These are phyloP conservation scores for Malassezia yamatoensis DNA, from an alignment of 1,284 basidiomycete species.

Conservation along the genomic window DNA sequence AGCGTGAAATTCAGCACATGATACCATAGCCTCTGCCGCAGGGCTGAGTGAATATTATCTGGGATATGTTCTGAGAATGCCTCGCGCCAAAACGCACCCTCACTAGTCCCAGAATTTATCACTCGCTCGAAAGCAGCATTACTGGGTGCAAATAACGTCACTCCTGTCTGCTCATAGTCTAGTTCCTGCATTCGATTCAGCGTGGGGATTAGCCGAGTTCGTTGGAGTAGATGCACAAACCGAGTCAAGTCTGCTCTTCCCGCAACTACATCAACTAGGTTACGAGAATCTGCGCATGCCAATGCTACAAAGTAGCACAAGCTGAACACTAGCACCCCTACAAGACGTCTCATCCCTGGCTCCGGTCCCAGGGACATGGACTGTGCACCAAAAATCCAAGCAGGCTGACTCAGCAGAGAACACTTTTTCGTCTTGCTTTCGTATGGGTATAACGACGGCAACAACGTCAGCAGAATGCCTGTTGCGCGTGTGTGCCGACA, in stretches of 20 bases:
- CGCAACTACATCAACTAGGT: constrained; percentile 68
- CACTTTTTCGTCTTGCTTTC: no score
- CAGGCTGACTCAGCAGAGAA: not conserved
- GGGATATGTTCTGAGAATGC: not conserved
- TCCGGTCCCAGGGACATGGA: no score
- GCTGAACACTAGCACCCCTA: not conserved
- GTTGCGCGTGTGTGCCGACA: constrained; percentile 82
- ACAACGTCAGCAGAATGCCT: constrained; percentile 69
- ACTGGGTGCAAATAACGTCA: constrained; percentile 87
- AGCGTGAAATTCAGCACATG: constrained; percentile 82
- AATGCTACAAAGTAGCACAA: not conserved
- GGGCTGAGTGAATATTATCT: constrained; percentile 65
- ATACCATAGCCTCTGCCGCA: constrained; percentile 86
- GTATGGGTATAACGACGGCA: constrained; percentile 15
- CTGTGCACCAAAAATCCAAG: no score
- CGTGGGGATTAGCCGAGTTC: constrained; percentile 76
- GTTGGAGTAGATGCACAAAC: constrained; percentile 70
- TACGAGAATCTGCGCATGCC: constrained; percentile 37
- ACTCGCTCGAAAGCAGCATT: constrained; percentile 52
- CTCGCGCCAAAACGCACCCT: not conserved
- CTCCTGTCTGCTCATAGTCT: constrained; percentile 52
- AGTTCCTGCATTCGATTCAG: constrained; percentile 62
- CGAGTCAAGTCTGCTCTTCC: constrained; percentile 68
- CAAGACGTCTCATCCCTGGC: not conserved
- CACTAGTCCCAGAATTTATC: not conserved